Conservation (phyloP, 306 rosid species). For the Mimosa bimucronata region DNA sequence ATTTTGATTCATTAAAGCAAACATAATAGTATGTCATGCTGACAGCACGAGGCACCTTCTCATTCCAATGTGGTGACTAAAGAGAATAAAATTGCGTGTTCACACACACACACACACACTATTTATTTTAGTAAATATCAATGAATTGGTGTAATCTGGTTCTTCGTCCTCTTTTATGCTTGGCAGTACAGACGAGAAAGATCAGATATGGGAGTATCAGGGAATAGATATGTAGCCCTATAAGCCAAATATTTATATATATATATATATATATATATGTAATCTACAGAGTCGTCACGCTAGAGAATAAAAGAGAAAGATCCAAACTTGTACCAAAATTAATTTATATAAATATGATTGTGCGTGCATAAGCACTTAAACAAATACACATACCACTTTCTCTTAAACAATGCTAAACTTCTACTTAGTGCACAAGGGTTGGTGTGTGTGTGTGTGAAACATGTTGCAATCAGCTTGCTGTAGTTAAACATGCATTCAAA, state of each 20-base stretch:
- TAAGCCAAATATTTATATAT: background rate
- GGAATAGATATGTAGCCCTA: slow-evolving; percentile 24
- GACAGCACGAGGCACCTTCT: background rate
- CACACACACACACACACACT: too few relatives aligned
- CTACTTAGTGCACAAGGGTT: background rate
- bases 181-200: slow-evolving; percentile 4
- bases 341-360: background rate
- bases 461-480: background rate
- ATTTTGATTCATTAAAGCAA: background rate
- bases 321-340: background rate
- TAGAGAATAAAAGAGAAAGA: background rate
- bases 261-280: background rate
- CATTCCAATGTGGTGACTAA: background rate
- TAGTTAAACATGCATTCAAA: background rate
- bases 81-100: background rate
- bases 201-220: background rate
- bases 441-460: background rate
- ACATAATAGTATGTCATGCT: background rate
- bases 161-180: slow-evolving; percentile 27
- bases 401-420: background rate
- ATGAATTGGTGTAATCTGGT: background rate
- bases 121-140: background rate
- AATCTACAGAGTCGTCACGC: background rate
- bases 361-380: background rate
- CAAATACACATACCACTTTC: background rate